Conservation (phyloP, 495 filamentous ascomycete species). For the Astrocystis sublimbata region DNA sequence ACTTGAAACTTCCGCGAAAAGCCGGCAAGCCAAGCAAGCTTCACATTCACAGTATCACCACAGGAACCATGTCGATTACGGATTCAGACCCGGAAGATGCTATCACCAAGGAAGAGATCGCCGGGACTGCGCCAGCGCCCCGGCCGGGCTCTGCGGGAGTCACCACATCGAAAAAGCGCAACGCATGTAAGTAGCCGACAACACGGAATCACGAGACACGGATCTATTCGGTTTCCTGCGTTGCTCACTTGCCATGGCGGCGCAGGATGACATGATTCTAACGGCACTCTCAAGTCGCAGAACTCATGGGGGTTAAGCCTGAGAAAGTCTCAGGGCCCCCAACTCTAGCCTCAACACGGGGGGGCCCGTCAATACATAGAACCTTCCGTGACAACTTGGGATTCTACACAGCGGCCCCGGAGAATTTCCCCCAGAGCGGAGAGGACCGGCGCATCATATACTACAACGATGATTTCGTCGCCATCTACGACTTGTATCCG, state of each 20-base stretch:
- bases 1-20: too few relatives aligned
- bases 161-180: slow-evolving; percentile 26
- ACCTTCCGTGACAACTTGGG: slow-evolving; percentile 65
- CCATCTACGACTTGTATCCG: slow-evolving; percentile 80
- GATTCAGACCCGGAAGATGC: slow-evolving; percentile 31
- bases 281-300: slow-evolving; percentile 50
- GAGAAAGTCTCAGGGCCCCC: slow-evolving; percentile 26
- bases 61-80: slow-evolving; percentile 21
- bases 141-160: slow-evolving; percentile 10
- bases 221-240: not conserved
- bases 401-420: slow-evolving; percentile 68
- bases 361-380: slow-evolving; percentile 21
- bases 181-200: slow-evolving; percentile 31
- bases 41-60: too few relatives aligned
- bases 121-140: slow-evolving; percentile 24
- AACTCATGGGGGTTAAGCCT: slow-evolving; percentile 65
- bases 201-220: not conserved
- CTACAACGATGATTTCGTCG: slow-evolving; percentile 70
- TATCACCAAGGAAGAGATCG: slow-evolving; percentile 33
- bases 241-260: not conserved
- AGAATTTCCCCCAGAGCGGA: slow-evolving; percentile 59
- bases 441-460: slow-evolving; percentile 69
- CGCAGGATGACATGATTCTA: not conserved
- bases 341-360: slow-evolving; percentile 20
- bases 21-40: too few relatives aligned